Evolutionary conservation across 1,139 yeast genomes (phyloP), one percentile per base, ranked within the genome.

Genomic region (Saccharomycopsis crataegensis): DNA sequence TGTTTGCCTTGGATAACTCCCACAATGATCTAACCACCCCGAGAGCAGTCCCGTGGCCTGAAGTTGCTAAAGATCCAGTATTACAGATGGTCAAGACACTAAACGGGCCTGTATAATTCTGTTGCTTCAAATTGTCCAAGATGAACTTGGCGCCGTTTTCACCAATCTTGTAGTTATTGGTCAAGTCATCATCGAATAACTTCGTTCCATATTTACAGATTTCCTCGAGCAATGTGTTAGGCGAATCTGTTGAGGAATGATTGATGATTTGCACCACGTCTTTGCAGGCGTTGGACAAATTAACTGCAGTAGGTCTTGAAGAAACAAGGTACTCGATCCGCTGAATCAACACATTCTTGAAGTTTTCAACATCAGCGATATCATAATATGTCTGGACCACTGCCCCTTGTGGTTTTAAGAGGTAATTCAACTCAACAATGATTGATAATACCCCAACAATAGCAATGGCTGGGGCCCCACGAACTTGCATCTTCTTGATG

Each of bases 391-490:
- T 57, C 53, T 69, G 71, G 3, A 31, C 43, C 6, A 22, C 6
- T 7, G 49, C 38, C 28, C 28, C 28, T 9, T 17, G 28, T 8
- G 14, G 33, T 16, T 58, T 60, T 41, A 59, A 60, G 28, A 59
- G 67, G 36, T 65, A 64, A 43, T 68, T 59, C 8, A 82, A 69
- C 59, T 91, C 96, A 14, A 86, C 82, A 1, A 88, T 83, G n/a
- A 91, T 77, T 1, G 96, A 79, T 57, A 90, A 76, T 1, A 91
- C 83, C 9, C 96, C 98, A 2, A 93, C 97, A 55, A 93, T 87
- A 56, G 98, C 98, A 64, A 93, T 93, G 2, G 98, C 98, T 0
- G 99, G 99, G 0, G 99, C 99, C 28, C 99, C 99, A 66, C 99
- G 78, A 5, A 94, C 98, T 64, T 87, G 90, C 99, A 93, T 93